Percentiles rank a stretch among this genome's conserved stretches.
Conservation (phyloP, 805 yeast species). For the Kuraishia cidri region DNA sequence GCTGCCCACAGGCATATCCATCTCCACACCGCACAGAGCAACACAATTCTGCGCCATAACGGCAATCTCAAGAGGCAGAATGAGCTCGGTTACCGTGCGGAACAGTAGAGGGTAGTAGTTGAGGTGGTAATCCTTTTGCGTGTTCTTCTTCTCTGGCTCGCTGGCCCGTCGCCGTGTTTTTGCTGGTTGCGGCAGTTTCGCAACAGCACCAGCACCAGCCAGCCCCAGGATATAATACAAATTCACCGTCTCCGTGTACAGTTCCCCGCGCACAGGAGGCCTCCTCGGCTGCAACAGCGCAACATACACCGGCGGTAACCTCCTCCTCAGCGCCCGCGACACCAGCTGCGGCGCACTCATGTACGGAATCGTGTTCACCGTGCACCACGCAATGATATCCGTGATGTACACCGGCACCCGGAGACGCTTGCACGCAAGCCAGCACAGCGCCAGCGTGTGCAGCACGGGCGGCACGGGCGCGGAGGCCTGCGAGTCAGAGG, state of each 20-base stretch:
- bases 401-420: conserved; percentile 39
- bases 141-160: too few species aligned
- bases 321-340: conserved; percentile 26
- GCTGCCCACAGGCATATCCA: conserved; percentile 5
- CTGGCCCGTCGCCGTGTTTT: background rate
- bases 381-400: conserved; percentile 35
- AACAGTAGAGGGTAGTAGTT: conserved; percentile 30
- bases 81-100: conserved; percentile 28
- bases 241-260: conserved; percentile 8
- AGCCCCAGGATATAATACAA: background rate
- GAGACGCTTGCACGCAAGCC: conserved; percentile 39
- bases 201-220: too few species aligned
- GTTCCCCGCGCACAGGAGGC: conserved; percentile 28
- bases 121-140: conserved; percentile 6
- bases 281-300: conserved; percentile 27
- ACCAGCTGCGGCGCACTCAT: conserved; percentile 27
- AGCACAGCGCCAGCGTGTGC: conserved; percentile 27
- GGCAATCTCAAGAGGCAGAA: conserved; percentile 43
- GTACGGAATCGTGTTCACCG: conserved; percentile 39
- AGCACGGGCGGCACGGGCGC: conserved; percentile 1
- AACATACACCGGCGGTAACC: conserved; percentile 27
- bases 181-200: background rate
- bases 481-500: background rate
- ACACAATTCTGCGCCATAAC: conserved; percentile 21
- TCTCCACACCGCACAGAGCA: conserved; percentile 7